phyloP scores from a whole-genome alignment of 345 rosid species.

The Murraya koenigii region DNA sequence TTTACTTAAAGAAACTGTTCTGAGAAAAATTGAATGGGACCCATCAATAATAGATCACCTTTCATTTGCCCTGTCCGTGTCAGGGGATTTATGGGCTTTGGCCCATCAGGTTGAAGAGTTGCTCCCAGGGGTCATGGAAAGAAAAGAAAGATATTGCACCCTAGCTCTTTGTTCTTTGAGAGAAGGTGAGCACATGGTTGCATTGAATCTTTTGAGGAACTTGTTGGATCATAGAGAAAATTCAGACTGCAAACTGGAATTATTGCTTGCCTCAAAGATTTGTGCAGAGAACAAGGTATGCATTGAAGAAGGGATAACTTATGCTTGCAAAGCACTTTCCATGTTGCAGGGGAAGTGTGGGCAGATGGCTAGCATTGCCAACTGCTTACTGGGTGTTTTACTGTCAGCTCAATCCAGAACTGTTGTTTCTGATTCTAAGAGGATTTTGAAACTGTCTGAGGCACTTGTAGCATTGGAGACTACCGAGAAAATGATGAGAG shows the following conservation, averaged over 20 bases:
- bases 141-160: constrained; percentile 38
- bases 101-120: constrained; percentile 56
- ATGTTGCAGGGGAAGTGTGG: constrained; percentile 29
- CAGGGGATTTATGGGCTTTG: constrained; percentile 50
- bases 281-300: constrained; percentile 42
- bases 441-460: constrained; percentile 37
- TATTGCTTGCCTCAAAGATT: constrained; percentile 62
- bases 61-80: constrained; percentile 58
- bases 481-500: constrained; percentile 42
- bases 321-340: constrained; percentile 39
- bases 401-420: constrained; percentile 43
- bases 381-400: constrained; percentile 47
- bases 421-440: constrained; percentile 42
- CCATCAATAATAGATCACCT: constrained; percentile 68
- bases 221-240: constrained; percentile 43
- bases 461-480: constrained; percentile 51
- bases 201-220: constrained; percentile 60
- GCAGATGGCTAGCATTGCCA: constrained; percentile 43
- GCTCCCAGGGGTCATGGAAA: constrained; percentile 45
- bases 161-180: constrained; percentile 61
- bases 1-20: constrained; percentile 45
- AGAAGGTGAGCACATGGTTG: constrained; percentile 52
- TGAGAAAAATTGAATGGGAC: constrained; percentile 57
- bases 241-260: constrained; percentile 39
- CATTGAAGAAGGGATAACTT: constrained; percentile 52